A percentile compares a stretch with the other conserved stretches of the same genome.
These are phyloP conservation scores for Hymenoscyphus fraxineus DNA, from an alignment of 2,329 filamentous ascomycete genomes.

Conservation along the genomic window DNA sequence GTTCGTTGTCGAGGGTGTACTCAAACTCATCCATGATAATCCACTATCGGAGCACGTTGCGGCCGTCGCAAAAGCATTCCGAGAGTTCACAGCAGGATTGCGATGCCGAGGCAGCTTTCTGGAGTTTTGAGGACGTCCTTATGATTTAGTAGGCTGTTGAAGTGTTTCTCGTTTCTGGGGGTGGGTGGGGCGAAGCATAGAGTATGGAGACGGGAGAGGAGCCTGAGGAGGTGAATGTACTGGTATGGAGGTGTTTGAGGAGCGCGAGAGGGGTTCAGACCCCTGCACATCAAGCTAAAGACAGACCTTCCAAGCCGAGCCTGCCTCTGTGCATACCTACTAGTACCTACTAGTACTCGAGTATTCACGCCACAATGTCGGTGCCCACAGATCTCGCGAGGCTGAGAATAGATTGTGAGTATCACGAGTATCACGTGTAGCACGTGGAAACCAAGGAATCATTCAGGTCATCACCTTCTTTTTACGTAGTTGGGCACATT, in stretches of 20 bases:
- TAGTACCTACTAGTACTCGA: too few species aligned
- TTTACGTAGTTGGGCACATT: background rate
- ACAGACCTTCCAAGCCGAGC: too few species aligned
- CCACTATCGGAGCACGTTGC: constrained; percentile 9
- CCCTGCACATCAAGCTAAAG: background rate
- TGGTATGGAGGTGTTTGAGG: background rate
- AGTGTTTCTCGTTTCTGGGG: background rate
- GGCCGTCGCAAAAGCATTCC: constrained; percentile 31
- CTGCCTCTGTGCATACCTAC: too few species aligned
- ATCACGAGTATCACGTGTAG: background rate
- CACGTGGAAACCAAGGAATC: background rate
- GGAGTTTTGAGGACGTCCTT: background rate
- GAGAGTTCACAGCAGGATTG: constrained; percentile 4
- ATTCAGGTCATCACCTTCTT: background rate
- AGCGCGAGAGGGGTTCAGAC: background rate
- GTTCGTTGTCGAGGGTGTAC: constrained; percentile 70
- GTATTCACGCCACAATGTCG: too few species aligned
- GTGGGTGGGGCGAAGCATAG: background rate
- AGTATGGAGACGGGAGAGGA: background rate
- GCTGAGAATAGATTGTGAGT: background rate
- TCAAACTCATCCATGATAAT: constrained; percentile 55
- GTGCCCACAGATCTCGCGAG: too few species aligned
- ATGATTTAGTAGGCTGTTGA: background rate
- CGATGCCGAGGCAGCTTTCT: background rate
- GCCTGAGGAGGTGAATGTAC: background rate